Evolutionary conservation across 805 yeast genomes (phyloP), one percentile per base, ranked within the genome.

Genomic region (Myxozyma geophila): DNA sequence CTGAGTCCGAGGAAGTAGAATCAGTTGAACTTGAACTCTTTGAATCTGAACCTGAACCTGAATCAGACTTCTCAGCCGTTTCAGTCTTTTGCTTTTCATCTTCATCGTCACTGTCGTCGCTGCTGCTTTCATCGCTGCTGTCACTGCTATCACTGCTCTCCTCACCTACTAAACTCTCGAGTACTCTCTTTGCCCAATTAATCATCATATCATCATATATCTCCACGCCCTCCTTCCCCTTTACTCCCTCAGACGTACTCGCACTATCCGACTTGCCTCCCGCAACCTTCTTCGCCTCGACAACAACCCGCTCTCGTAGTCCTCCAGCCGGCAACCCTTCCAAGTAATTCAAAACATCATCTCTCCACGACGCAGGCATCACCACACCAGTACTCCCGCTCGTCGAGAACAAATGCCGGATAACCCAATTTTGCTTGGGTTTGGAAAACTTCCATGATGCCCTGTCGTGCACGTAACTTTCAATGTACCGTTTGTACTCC

Each of bases 381-480:
- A 33, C 37, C 15, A 10, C 10, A 3, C 37, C 48, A 7, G 7
- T 7, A n/a, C 19, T 41, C 15, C 19, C n/a, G 46, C 46, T 19
- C 13, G 17, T 37, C 13, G 47, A 36, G 43, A 52, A 59, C n/a
- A 59, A 23, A 49, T 63, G 51, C 39, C 66, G 41, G 3, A 63
- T 10, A 3, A 63, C 39, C 66, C 66, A 63, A 23, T 63, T 63
- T 46, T 63, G 66, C 36, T 63, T 63, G 33, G 48, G 63, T 52
- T 63, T 63, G 13, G 66, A 63, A 49, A 63, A 63, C 44, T 63
- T 63, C 66, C 66, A 63, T 13, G 50, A 9, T 0, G 41, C 10
- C 7, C 52, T 41, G 19, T 46, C 48, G 15, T 23, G 39, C 12
- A 60, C 54, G 46, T 54, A 63, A 10, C 46, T 15, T 2, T 49